Conservation (phyloP, 306 rosid genomes). For the Cucurbita ficifolia region DNA sequence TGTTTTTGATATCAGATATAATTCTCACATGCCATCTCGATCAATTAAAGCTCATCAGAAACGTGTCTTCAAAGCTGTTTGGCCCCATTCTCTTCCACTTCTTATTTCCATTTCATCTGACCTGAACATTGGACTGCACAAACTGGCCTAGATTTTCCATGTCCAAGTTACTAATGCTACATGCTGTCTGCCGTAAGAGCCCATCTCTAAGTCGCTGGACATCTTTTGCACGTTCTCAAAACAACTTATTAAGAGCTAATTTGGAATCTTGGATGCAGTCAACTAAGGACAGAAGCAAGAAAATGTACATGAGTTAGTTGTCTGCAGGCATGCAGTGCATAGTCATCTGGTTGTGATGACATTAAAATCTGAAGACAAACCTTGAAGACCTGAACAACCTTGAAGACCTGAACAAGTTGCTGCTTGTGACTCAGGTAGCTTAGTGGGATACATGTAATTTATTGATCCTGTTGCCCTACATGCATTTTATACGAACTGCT, state of each 20-base stretch:
- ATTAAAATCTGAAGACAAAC: not conserved
- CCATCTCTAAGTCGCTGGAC: not conserved
- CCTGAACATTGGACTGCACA: slow-evolving; percentile 69
- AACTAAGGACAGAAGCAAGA: not conserved
- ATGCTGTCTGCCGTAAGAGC: not conserved
- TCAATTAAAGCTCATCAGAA: slow-evolving; percentile 77
- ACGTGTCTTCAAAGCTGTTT: slow-evolving; percentile 77
- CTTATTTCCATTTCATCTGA: slow-evolving; percentile 93
- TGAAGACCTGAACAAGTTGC: not conserved
- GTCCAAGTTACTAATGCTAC: not conserved
- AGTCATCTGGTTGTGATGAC: not conserved
- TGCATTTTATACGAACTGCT: not conserved
- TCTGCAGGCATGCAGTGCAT: not conserved
- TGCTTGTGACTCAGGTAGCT: no score
- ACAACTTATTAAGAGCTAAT: not conserved
- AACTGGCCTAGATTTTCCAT: slow-evolving; percentile 22
- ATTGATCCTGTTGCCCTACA: not conserved
- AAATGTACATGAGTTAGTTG: not conserved
- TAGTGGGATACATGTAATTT: not conserved
- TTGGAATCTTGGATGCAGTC: not conserved
- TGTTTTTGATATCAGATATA: slow-evolving; percentile 76
- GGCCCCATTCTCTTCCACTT: slow-evolving; percentile 65
- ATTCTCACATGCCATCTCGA: slow-evolving; percentile 55
- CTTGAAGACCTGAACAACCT: not conserved
- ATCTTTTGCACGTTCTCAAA: not conserved